Evolutionary conservation across 1,139 yeast species (phyloP).

Genomic region (Geotrichum candidum): DNA sequence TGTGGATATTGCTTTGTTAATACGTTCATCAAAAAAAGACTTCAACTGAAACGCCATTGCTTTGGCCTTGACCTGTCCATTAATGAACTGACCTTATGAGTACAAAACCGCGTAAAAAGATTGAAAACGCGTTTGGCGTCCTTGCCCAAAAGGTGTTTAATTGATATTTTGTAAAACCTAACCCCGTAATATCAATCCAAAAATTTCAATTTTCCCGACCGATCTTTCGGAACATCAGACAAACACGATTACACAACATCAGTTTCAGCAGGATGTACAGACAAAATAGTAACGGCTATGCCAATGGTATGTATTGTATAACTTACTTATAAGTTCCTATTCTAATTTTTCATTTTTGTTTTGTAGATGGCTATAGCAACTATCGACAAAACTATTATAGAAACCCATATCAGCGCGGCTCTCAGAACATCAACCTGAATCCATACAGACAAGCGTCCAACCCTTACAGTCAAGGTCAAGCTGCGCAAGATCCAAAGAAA

Average conservation of each 20-base stretch:
- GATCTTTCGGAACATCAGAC: not conserved
- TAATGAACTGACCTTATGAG: not conserved
- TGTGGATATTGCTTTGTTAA: not conserved
- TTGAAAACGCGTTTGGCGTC: not conserved
- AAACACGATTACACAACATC: not conserved
- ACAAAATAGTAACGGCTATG: not conserved
- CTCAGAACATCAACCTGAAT: not conserved
- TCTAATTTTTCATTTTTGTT: not conserved
- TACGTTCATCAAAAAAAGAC: slow-evolving; percentile 8
- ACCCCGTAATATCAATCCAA: not conserved
- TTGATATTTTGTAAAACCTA: not conserved
- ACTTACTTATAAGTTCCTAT: not conserved
- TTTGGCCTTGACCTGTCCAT: not conserved
- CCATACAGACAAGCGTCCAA: not conserved
- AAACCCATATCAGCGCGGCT: slow-evolving; percentile 4
- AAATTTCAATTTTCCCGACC: not conserved
- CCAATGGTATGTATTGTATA: not conserved
- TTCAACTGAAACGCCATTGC: slow-evolving; percentile 7
- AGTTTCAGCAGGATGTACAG: not conserved
- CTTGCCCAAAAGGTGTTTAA: not conserved
- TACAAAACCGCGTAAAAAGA: not conserved
- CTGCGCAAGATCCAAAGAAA: slow-evolving; percentile 4
- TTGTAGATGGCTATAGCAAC: not conserved
- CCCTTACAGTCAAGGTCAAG: slow-evolving; percentile 4
- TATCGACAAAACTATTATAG: slow-evolving; percentile 3